phyloP scores from a whole-genome alignment of 2,329 filamentous ascomycete species.

The Aspergillus udagawae region DNA sequence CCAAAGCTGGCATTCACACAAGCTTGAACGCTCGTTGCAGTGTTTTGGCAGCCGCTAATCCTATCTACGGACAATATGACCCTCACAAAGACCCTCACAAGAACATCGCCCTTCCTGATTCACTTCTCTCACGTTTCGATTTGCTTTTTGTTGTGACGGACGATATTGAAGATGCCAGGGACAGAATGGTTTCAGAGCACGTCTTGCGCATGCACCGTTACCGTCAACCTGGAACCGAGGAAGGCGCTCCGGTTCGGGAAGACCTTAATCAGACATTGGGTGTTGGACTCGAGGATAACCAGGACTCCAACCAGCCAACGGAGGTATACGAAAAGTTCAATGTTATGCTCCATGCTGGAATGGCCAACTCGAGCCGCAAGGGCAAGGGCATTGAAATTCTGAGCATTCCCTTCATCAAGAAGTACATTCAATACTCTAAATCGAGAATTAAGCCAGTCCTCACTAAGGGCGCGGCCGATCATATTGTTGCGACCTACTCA shows the following conservation, averaged over 20 bases:
- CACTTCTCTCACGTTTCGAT: slow-evolving; percentile 96
- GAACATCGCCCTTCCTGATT: slow-evolving; percentile 96
- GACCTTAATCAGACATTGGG: slow-evolving; percentile 78
- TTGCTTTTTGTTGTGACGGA: slow-evolving; percentile 96
- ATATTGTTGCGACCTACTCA: slow-evolving; percentile 87
- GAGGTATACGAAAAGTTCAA: slow-evolving; percentile 97
- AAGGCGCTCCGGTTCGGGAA: slow-evolving; percentile 90
- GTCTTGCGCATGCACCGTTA: slow-evolving; percentile 97
- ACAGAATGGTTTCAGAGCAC: slow-evolving; percentile 90
- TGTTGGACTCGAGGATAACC: slow-evolving; percentile 75
- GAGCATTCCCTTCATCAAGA: slow-evolving; percentile 97
- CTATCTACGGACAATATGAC: slow-evolving; percentile 97
- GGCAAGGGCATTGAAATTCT: slow-evolving; percentile 80
- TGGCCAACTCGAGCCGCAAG: slow-evolving; percentile 70
- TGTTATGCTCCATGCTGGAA: slow-evolving; percentile 88
- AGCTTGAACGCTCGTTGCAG: slow-evolving; percentile 95
- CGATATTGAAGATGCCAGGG: slow-evolving; percentile 90
- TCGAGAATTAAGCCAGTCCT: slow-evolving; percentile 82
- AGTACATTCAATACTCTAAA: slow-evolving; percentile 98
- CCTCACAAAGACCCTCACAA: slow-evolving; percentile 98
- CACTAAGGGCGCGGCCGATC: slow-evolving; percentile 85
- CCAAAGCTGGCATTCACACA: slow-evolving; percentile 97
- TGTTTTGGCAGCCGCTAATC: slow-evolving; percentile 93
- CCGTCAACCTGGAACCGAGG: slow-evolving; percentile 85
- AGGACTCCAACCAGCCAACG: slow-evolving; percentile 68